Base-by-base conservation (phyloP, 1,284 basidiomycete genomes). In the Phlebopus sp. region DNA sequence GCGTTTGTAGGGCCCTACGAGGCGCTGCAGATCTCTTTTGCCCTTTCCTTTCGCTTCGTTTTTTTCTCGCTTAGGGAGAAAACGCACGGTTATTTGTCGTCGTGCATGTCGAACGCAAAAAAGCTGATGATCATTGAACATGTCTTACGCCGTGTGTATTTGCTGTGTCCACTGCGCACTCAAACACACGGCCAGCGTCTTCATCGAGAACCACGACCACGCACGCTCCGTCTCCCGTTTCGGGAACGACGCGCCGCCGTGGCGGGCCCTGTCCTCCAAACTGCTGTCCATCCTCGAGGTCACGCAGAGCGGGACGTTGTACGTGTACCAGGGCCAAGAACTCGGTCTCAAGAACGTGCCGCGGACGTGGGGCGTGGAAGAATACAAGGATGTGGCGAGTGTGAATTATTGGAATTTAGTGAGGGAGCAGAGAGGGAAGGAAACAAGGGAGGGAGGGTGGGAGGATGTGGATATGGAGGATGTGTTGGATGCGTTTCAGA, bases 301-400 rank as follows among this genome's bases (percentile, higher is more conserved):
- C 31, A 77, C 81, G 0, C 76, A 82, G 42, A 70, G 74, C 1
- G 88, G 87, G 2, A 87, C 87, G 10, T 64, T 84, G 52, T 90
- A 81, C 61, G 70, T 91, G 11, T 89, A 82, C 63, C 84, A 90
- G 67, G 86, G 89, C 2, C 72, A 88, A 65, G 85, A 88, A 58
- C 75, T 90, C 1, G 87, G 79, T 0, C 71, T 85, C 67, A 77
- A 74, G 65, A 90, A 90, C 52, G 76, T 87, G 36, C 84, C 86
- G 6, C 59, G 69, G 27, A 63, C 68, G 4, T 89, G 86, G 86
- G 75, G 76, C 0, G 70, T 85, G n/a, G 79, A 86, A 46, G 85
- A 88, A 52, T 89, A 84, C 62, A 82, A 81, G 59, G 86, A 88
- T 54, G 72, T 84, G 17, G 78, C 79, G 37, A 71, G 78, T 3